Base-by-base conservation (phyloP, 495 filamentous ascomycete genomes). In the Bathelium albidoporum region DNA sequence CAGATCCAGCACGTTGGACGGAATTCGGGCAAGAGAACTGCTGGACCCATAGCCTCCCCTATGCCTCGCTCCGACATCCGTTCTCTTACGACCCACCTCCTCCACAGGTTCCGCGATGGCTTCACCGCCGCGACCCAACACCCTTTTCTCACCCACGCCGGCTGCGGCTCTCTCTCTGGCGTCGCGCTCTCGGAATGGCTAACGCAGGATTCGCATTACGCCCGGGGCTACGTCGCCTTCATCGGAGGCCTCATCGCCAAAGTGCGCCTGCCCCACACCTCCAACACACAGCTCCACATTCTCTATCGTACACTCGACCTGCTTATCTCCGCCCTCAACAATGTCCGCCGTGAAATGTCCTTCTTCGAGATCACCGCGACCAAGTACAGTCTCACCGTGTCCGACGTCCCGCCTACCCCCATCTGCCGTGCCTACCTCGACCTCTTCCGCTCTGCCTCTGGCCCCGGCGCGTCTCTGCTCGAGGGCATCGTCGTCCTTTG, bases 131-230 rank as follows among this genome's bases (percentile, higher is more conserved):
- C 87, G 58, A 90, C 87, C 22, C 82, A 83, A 62, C 79, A 84
- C 65, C 81, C 82, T 1, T 92, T 92, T 77, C 84, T 92, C 61
- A 76, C 78, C 28, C 77, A 82, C 60, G 87, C 87, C 29, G 87
- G 87, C 29, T 73, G 77, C 59, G 88, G 88, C 62, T 80, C 76
- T 2, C 77, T 91, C 34, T 72, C 81, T 24, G 81, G 82, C 52
- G 66, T 74, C 1, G 71, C 75, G 0, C 80, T 91, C 14, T 79
- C 82, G 39, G 77, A 81, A 72, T 92, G 88, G 88, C 81, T 92
- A 44, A 80, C 85, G 26, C 87, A 90, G 74, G 89, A 92, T 75
- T 76, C 85, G 10, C 79, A 90, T 60, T 90, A 91, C 74, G 83
- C 86, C 24, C 87, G 89, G 65, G 82, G 83, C 59, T 89, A 88